Base-by-base conservation (phyloP, 2,329 filamentous ascomycete genomes). In the Trichoderma aggressivum region DNA sequence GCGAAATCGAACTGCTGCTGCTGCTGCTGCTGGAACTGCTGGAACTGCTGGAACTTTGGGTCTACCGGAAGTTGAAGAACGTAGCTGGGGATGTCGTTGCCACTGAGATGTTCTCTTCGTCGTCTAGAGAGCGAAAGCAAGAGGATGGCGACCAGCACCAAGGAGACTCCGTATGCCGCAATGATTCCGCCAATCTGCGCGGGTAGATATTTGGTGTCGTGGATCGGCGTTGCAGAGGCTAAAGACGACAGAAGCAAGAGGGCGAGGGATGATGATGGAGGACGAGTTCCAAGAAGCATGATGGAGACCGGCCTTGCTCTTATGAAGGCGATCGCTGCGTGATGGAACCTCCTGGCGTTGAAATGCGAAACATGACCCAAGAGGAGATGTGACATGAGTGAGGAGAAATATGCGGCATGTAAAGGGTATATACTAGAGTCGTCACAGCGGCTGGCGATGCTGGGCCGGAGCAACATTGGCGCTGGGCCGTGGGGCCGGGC, bases 151-250 rank as follows among this genome's bases (percentile, higher is more conserved):
- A 96, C 89, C 76, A 96, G 81, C 77, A 94, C 85, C 78, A 97
- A 86, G 43, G 90, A 92, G 72, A 93, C 80, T 71, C 94, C 86
- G 88, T 98, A 98, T 72, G 92, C 91, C 73, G 91, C 94, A 72
- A 95, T 87, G 72, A 98, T 92, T 75, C 91, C 93, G 74, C 92
- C 91, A 75, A 98, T 90, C 81, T 98, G 91, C 72, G 89, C 90
- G 21, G 94, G 93, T 26, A 98, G 88, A 70, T 91, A 89, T 21
- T 59, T 59, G 56, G 56, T 59, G 8, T 59, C 28, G 5, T 1
- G 8, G 4, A 34, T 12, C 21, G 56, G 78, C 60, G 75, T 75
- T 67, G 81, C 77, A 71, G 74, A 76, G 73, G 76, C 78, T 73
- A 76, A 74, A 21, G 75, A 61, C 66, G 75, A 73, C 68, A 80